phyloP scores from a whole-genome alignment of 2,329 filamentous ascomycete species.

The Mycocentrospora acerina region DNA sequence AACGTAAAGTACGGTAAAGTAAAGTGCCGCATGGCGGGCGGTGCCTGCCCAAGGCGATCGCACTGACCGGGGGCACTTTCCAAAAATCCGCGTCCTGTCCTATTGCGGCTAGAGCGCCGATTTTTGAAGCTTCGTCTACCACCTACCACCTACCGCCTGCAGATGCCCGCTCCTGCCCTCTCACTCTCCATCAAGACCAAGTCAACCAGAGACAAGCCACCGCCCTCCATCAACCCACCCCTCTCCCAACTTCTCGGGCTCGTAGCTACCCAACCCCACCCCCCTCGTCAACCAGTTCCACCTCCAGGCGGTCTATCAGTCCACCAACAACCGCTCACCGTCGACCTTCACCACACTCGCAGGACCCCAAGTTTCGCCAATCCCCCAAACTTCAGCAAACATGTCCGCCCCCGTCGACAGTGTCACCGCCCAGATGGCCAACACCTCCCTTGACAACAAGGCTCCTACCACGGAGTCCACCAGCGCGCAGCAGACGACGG shows the following conservation, averaged over 20 bases:
- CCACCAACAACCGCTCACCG: conserved; percentile 40
- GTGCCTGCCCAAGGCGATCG: too few relatives aligned
- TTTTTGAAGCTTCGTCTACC: too few relatives aligned
- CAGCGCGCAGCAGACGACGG: conserved; percentile 64
- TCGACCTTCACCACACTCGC: conserved; percentile 42
- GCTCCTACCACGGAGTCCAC: conserved; percentile 48
- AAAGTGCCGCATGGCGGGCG: too few relatives aligned
- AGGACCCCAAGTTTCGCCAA: conserved; percentile 51
- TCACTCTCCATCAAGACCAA: conserved; percentile 35
- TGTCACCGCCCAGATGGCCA: conserved; percentile 71
- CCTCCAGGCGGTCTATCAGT: conserved; percentile 24
- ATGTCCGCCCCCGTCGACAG: conserved; percentile 87
- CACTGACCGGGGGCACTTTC: too few relatives aligned
- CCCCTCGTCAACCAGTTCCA: conserved; percentile 54
- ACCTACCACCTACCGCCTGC: too few relatives aligned
- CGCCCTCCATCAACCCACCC: conserved; percentile 33
- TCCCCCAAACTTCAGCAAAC: conserved; percentile 57
- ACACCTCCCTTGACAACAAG: conserved; percentile 61
- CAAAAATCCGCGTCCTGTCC: too few relatives aligned
- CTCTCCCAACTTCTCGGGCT: conserved; percentile 41
- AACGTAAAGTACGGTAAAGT: too few relatives aligned
- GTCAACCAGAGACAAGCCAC: conserved; percentile 35
- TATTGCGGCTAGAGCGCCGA: conserved; percentile 16
- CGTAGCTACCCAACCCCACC: conserved; percentile 56
- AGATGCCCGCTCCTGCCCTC: too few relatives aligned